phyloP scores from a whole-genome alignment of 1,139 yeast species.

The Sugiyamaella novakii region DNA sequence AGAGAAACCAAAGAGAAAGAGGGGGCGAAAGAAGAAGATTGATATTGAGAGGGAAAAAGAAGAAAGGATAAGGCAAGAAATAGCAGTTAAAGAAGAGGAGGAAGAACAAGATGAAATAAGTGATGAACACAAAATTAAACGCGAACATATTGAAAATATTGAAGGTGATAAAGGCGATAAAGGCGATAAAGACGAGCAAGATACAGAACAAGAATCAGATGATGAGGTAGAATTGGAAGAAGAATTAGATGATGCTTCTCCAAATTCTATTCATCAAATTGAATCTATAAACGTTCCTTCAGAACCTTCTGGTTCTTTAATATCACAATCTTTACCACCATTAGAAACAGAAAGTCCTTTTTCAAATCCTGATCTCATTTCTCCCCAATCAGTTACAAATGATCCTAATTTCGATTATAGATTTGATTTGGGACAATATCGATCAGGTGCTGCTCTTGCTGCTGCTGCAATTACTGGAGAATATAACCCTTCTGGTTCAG shows the following conservation, averaged over 20 bases:
- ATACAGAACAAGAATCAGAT: neutral
- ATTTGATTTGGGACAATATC: conserved; percentile 28
- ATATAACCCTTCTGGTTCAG: conserved; percentile 19
- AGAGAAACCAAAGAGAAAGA: conserved; percentile 11
- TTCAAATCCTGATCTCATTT: conserved; percentile 8
- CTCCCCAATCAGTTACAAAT: conserved; percentile 12
- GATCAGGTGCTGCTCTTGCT: conserved; percentile 31
- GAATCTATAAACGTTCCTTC: neutral
- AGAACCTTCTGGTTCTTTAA: neutral
- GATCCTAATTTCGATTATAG: conserved; percentile 6
- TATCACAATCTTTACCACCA: conserved; percentile 1
- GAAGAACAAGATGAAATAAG: conserved; percentile 4
- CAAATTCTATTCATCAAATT: neutral
- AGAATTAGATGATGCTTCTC: neutral
- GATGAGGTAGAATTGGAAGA: conserved; percentile 16
- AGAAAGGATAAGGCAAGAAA: conserved; percentile 1
- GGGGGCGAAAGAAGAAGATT: conserved; percentile 8
- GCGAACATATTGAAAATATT: too few species aligned
- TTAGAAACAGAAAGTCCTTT: conserved; percentile 13
- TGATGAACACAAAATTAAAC: too few species aligned
- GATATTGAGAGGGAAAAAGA: conserved; percentile 13
- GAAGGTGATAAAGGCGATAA: conserved; percentile 2
- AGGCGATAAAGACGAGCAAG: neutral
- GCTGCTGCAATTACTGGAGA: conserved; percentile 31
- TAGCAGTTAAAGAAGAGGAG: neutral